Evolutionary conservation across 1,284 basidiomycete species (phyloP).

Genomic region (Trichosporon faecale): DNA sequence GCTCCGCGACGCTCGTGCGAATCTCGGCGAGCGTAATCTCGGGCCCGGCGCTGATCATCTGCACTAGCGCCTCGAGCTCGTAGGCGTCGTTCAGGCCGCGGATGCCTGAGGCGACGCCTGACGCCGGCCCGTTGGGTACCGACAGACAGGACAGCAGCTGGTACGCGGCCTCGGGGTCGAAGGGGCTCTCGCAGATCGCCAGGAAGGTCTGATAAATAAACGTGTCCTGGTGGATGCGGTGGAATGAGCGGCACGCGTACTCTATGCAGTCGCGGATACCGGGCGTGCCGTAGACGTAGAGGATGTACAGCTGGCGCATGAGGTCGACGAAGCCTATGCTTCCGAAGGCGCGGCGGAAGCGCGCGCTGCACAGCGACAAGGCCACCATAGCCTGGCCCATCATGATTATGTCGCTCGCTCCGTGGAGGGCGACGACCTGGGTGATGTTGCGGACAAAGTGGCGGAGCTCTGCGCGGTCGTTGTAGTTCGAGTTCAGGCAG

Average conservation of each 20-base stretch:
- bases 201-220: slow-evolving; percentile 70
- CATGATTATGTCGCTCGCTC: slow-evolving; percentile 68
- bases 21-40: slow-evolving; percentile 56
- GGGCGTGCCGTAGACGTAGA: slow-evolving; percentile 62
- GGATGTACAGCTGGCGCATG: slow-evolving; percentile 66
- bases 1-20: slow-evolving; percentile 62
- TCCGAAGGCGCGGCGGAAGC: slow-evolving; percentile 69
- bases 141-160: slow-evolving; percentile 34
- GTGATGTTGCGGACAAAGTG: slow-evolving; percentile 68
- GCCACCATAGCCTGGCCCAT: slow-evolving; percentile 63
- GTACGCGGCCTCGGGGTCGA: slow-evolving; percentile 55
- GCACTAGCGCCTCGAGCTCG: slow-evolving; percentile 68
- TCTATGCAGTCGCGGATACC: slow-evolving; percentile 65
- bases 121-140: slow-evolving; percentile 17
- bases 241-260: slow-evolving; percentile 69
- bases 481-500: slow-evolving; percentile 70
- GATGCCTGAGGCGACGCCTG: slow-evolving; percentile 60
- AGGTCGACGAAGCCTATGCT: slow-evolving; percentile 68
- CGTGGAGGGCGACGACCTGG: slow-evolving; percentile 63
- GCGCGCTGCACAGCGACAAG: slow-evolving; percentile 68
- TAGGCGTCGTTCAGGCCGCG: slow-evolving; percentile 63
- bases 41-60: slow-evolving; percentile 52
- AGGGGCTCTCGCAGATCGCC: slow-evolving; percentile 60
- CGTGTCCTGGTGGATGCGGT: slow-evolving; percentile 68
- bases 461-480: slow-evolving; percentile 67